Base-by-base conservation (phyloP, 495 filamentous ascomycete species). In the Cercophora samala region DNA sequence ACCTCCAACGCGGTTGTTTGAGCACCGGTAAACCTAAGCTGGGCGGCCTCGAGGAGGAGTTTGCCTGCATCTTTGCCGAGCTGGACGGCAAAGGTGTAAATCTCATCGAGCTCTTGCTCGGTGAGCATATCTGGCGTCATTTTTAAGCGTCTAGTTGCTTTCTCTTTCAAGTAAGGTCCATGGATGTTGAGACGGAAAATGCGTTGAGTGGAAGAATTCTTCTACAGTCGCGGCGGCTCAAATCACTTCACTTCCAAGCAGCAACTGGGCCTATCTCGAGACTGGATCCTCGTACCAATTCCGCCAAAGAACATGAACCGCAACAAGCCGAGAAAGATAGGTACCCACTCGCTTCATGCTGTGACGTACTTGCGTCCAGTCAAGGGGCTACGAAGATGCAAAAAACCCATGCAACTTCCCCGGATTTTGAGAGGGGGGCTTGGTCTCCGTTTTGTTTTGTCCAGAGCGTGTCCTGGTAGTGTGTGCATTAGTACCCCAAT, bases 1-100 rank as follows among this genome's bases (percentile, higher is more conserved):
- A 79, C 74, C 5, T 71, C 69, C 54, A 73, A 71, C 9, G 72
- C 66, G 11, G 66, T 37, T 25, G 21, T 29, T 17, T 71, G 65
- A 37, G 52, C 56, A 22, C 66, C 73, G 54, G 70, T 82, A 73
- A 71, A 82, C 70, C 78, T 83, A 71, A 64, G 79, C 73, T 74
- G 82, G 65, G 81, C 80, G 17, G 76, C 81, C 15, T 86, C 82
- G 61, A 89, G 73, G 9, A 91, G 77, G 25, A 89, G 75, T 64
- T 82, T 74, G 0, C 89, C 89, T 0, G 88, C 88, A 73, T 85
- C 82, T 64, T 87, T 87, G 29, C 85, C 87, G 0, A 91, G 79
- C 64, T 88, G 78, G 22, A 90, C 73, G 3, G 88, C 88, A 69
- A 91, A 91, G 21, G 77, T 77, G 69, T 90, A 90, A 63, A 90